phyloP scores from a whole-genome alignment of 176 grass and related monocot genomes.

The Pontederia paniculata region DNA sequence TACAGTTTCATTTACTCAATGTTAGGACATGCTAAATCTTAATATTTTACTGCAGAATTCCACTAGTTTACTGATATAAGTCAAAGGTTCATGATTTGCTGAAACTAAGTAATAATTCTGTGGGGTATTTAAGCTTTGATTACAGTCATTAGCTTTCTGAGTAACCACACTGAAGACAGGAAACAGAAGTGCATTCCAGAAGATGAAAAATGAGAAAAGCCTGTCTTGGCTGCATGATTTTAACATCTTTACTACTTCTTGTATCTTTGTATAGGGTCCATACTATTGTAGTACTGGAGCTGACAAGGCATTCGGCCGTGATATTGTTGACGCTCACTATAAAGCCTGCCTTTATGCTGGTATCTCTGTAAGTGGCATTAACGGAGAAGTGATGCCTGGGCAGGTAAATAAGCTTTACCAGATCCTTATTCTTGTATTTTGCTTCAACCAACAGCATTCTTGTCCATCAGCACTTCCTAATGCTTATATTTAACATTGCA shows the following conservation, averaged over 20 bases:
- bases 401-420: neutral
- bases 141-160: no score
- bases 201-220: no score
- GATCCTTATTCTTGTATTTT: neutral
- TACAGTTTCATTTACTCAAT: neutral
- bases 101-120: neutral
- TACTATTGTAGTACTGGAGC: conserved; percentile 10
- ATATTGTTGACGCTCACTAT: conserved; percentile 10
- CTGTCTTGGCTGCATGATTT: no score
- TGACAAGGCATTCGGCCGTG: conserved; percentile 2
- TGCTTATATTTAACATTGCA: no score
- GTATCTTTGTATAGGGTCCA: neutral
- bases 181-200: no score
- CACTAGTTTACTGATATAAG: neutral
- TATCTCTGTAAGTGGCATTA: conserved; percentile 8
- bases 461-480: no score
- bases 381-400: conserved; percentile 16
- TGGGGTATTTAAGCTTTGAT: no score
- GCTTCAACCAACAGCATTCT: neutral
- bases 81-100: neutral
- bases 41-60: neutral
- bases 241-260: neutral
- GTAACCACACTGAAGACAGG: no score
- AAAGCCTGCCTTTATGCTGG: conserved; percentile 12
- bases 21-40: neutral